phyloP scores from a whole-genome alignment of 2,329 filamentous ascomycete genomes.

The Ascochyta viciae-villosae region DNA sequence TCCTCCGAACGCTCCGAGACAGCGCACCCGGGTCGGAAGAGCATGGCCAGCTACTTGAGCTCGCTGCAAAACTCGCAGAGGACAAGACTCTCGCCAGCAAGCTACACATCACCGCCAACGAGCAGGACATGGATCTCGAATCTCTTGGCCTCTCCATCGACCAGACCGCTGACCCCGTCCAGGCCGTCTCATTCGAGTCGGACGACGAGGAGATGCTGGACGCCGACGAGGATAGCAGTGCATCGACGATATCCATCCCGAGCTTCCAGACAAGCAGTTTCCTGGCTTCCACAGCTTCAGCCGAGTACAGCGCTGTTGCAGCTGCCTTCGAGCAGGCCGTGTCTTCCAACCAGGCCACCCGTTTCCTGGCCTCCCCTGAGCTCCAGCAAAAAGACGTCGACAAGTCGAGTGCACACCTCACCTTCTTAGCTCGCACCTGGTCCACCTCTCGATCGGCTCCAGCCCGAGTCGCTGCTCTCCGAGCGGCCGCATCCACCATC shows the following conservation, averaged over 20 bases:
- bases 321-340: slow-evolving; percentile 41
- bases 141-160: slow-evolving; percentile 56
- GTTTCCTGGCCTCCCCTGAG: slow-evolving; percentile 63
- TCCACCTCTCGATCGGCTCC: slow-evolving; percentile 73
- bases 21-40: slow-evolving; percentile 35
- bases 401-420: slow-evolving; percentile 71
- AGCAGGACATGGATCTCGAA: slow-evolving; percentile 74
- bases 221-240: slow-evolving; percentile 55
- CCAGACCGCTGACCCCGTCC: slow-evolving; percentile 23
- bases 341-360: slow-evolving; percentile 24
- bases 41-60: slow-evolving; percentile 41
- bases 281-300: slow-evolving; percentile 23
- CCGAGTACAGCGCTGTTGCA: slow-evolving; percentile 41
- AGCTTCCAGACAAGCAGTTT: slow-evolving; percentile 41
- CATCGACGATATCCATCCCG: slow-evolving; percentile 28
- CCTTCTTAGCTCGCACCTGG: slow-evolving; percentile 79
- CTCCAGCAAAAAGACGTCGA: slow-evolving; percentile 63
- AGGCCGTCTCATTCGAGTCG: slow-evolving; percentile 42
- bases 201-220: slow-evolving; percentile 58
- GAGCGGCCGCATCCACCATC: slow-evolving; percentile 53
- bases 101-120: slow-evolving; percentile 71
- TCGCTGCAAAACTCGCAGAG: slow-evolving; percentile 42
- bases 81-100: slow-evolving; percentile 55
- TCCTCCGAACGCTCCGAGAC: slow-evolving; percentile 61
- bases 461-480: slow-evolving; percentile 73